phyloP scores from a whole-genome alignment of 345 rosid species.

The Cardamine chenopodiifolia region DNA sequence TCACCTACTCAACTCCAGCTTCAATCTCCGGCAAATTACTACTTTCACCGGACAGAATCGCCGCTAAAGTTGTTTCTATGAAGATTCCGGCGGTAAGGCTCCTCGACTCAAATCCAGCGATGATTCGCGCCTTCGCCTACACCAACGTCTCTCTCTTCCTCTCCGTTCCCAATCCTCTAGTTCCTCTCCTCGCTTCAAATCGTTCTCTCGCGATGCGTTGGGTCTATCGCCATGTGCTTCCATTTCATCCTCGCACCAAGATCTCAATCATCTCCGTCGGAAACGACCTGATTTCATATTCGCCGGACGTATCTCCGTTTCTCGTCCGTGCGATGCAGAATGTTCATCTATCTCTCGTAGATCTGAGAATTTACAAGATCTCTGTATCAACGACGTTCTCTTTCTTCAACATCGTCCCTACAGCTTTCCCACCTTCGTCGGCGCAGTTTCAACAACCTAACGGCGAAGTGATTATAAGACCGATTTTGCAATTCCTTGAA shows the following conservation, averaged over 20 bases:
- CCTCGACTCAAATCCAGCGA: slow-evolving; percentile 56
- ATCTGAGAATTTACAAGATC: slow-evolving; percentile 65
- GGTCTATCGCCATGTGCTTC: slow-evolving; percentile 76
- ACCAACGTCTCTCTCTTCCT: slow-evolving; percentile 80
- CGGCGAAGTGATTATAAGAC: slow-evolving; percentile 58
- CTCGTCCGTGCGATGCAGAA: slow-evolving; percentile 75
- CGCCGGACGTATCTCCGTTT: slow-evolving; percentile 50
- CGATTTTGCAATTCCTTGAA: slow-evolving; percentile 72
- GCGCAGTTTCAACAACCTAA: slow-evolving; percentile 71
- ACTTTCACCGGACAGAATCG: slow-evolving; percentile 50
- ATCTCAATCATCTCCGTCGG: slow-evolving; percentile 84
- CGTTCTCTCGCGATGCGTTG: slow-evolving; percentile 73
- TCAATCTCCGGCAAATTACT: slow-evolving; percentile 29
- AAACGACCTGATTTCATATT: slow-evolving; percentile 54
- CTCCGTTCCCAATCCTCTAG: slow-evolving; percentile 72
- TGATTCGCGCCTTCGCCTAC: slow-evolving; percentile 76
- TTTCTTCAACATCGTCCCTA: slow-evolving; percentile 64
- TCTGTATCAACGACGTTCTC: slow-evolving; percentile 85
- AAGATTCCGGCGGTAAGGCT: slow-evolving; percentile 61
- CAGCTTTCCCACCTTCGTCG: slow-evolving; percentile 80
- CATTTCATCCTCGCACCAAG: slow-evolving; percentile 76
- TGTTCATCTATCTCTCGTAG: slow-evolving; percentile 55
- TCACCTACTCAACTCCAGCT: slow-evolving; percentile 47
- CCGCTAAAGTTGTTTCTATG: slow-evolving; percentile 50
- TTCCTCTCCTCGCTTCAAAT: slow-evolving; percentile 73